phyloP scores from a whole-genome alignment of 108 stramenopile species.

The Fragilariopsis cylindrus region DNA sequence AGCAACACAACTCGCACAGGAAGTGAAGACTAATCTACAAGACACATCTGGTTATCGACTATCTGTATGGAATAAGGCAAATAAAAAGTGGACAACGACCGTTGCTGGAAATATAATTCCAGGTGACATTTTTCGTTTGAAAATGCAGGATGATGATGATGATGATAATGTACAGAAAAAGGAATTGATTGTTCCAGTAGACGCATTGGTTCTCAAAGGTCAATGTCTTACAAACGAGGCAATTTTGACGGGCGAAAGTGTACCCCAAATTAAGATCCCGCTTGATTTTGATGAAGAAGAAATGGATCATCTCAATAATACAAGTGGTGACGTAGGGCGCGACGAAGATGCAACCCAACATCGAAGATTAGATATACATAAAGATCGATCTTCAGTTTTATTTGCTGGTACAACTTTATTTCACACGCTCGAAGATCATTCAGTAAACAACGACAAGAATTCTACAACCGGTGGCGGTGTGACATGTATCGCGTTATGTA shows the following conservation, averaged over 20 bases:
- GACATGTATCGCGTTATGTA: slow-evolving; percentile 56
- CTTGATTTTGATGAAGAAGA: slow-evolving; percentile 34
- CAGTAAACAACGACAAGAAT: slow-evolving; percentile 7
- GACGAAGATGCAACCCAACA: not conserved
- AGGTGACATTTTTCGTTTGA: slow-evolving; percentile 46
- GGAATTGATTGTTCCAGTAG: slow-evolving; percentile 50
- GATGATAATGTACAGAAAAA: not conserved
- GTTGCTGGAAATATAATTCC: slow-evolving; percentile 49
- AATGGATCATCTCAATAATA: slow-evolving; percentile 10
- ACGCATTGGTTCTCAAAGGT: slow-evolving; percentile 59
- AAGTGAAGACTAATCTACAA: slow-evolving; percentile 42
- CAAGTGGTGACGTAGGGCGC: not conserved
- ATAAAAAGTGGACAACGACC: slow-evolving; percentile 33
- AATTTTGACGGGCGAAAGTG: slow-evolving; percentile 84
- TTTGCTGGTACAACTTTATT: slow-evolving; percentile 71
- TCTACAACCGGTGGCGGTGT: slow-evolving; percentile 17
- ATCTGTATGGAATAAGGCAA: slow-evolving; percentile 29
- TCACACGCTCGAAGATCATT: slow-evolving; percentile 21
- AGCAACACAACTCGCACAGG: slow-evolving; percentile 49
- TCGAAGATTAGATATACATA: slow-evolving; percentile 45
- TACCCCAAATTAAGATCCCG: slow-evolving; percentile 85
- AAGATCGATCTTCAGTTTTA: slow-evolving; percentile 56
- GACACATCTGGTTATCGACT: slow-evolving; percentile 28
- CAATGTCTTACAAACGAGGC: slow-evolving; percentile 78
- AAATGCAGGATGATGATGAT: not conserved